These are phyloP conservation scores for Stagonosporopsis chrysanthemi DNA, from an alignment of 2,329 filamentous ascomycete species.

Conservation along the genomic window DNA sequence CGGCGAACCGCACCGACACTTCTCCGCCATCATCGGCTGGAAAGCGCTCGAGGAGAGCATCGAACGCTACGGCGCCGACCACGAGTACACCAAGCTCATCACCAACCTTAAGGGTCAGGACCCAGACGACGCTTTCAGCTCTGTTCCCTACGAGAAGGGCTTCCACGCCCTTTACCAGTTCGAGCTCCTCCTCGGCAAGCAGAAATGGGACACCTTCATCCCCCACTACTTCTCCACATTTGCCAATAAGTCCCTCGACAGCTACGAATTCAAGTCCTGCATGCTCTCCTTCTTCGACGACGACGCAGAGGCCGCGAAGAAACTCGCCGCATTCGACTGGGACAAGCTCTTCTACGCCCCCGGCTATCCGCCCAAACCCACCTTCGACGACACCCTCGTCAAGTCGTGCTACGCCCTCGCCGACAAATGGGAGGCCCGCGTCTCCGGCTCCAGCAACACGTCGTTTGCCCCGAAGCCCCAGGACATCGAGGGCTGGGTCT, in stretches of 20 bases:
- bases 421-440: slow-evolving; percentile 75
- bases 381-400: slow-evolving; percentile 87
- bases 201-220: slow-evolving; percentile 95
- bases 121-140: slow-evolving; percentile 94
- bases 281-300: slow-evolving; percentile 82
- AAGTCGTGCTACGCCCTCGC: slow-evolving; percentile 85
- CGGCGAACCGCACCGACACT: slow-evolving; percentile 85
- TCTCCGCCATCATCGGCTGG: slow-evolving; percentile 96
- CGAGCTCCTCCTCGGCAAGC: slow-evolving; percentile 81
- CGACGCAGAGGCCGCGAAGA: slow-evolving; percentile 68
- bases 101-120: slow-evolving; percentile 88
- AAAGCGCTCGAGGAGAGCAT: slow-evolving; percentile 85
- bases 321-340: slow-evolving; percentile 83
- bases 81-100: slow-evolving; percentile 92
- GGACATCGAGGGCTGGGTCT: slow-evolving; percentile 78
- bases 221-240: slow-evolving; percentile 91
- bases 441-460: slow-evolving; percentile 26
- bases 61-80: slow-evolving; percentile 77
- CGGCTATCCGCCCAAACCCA: slow-evolving; percentile 86
- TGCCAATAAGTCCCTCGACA: slow-evolving; percentile 86
- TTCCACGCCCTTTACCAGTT: slow-evolving; percentile 94
- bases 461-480: slow-evolving; percentile 67
- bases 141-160: slow-evolving; percentile 93
- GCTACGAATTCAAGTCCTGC: slow-evolving; percentile 90
- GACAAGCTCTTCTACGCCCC: slow-evolving; percentile 87